These are phyloP conservation scores for Paracorniculantispora psalliotae DNA, from an alignment of 2,329 filamentous ascomycete species.

Conservation along the genomic window DNA sequence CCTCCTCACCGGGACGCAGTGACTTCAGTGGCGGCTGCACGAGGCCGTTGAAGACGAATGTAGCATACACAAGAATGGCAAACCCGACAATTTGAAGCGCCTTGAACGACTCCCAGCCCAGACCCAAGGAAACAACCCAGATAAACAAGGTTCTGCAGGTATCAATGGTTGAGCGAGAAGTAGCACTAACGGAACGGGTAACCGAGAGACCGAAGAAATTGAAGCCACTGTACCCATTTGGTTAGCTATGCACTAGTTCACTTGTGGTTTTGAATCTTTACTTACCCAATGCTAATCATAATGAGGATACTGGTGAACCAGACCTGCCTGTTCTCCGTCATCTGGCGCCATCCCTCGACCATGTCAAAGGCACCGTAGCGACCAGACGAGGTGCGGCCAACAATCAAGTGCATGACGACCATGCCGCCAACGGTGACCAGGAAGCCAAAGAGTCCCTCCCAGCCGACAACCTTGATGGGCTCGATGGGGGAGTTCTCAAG, in stretches of 20 bases:
- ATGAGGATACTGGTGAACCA: slow-evolving; percentile 77
- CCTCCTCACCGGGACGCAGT: slow-evolving; percentile 51
- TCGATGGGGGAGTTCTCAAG: slow-evolving; percentile 62
- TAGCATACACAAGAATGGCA: slow-evolving; percentile 86
- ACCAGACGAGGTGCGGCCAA: slow-evolving; percentile 72
- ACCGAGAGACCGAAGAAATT: slow-evolving; percentile 98
- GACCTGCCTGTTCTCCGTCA: slow-evolving; percentile 67
- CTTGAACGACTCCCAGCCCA: slow-evolving; percentile 97
- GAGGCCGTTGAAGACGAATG: slow-evolving; percentile 93
- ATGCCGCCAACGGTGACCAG: slow-evolving; percentile 72
- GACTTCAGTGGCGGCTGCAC: slow-evolving; percentile 74
- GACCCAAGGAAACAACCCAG: slow-evolving; percentile 87
- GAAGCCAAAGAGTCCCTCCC: slow-evolving; percentile 94
- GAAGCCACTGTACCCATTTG: slow-evolving; percentile 63
- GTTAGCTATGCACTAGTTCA: slow-evolving; percentile 17
- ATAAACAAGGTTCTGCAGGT: slow-evolving; percentile 97
- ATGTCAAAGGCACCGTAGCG: slow-evolving; percentile 85
- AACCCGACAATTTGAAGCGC: slow-evolving; percentile 93
- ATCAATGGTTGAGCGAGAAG: slow-evolving; percentile 91
- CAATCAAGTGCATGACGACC: slow-evolving; percentile 68
- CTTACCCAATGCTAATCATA: slow-evolving; percentile 94
- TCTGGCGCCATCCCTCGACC: slow-evolving; percentile 75
- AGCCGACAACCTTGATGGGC: slow-evolving; percentile 87
- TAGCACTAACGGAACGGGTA: slow-evolving; percentile 83
- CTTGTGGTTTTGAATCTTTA: not conserved